Evolutionary conservation across 805 yeast species (phyloP).

Genomic region (Wickerhamomyces bovis): DNA sequence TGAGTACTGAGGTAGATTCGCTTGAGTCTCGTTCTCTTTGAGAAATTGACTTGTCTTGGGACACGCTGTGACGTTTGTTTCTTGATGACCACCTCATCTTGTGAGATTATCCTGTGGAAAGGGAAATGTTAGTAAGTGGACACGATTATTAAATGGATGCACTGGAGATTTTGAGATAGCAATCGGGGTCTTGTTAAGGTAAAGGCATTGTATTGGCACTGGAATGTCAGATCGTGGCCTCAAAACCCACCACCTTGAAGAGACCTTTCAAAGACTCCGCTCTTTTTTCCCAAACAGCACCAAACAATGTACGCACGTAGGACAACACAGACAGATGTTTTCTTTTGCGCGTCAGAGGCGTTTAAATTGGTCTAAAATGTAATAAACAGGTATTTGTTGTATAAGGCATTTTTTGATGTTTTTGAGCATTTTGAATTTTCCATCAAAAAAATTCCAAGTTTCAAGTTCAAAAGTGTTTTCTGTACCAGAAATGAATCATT

Average conservation of each 20-base stretch:
- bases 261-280: neutral
- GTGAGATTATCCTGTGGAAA: neutral
- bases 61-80: constrained; percentile 21
- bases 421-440: neutral
- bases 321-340: neutral
- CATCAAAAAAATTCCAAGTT: too few species aligned
- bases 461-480: too few species aligned
- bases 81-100: constrained; percentile 27
- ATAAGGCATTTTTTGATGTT: too few species aligned
- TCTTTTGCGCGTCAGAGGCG: neutral
- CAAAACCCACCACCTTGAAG: too few species aligned
- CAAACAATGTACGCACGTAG: neutral
- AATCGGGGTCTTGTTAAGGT: too few species aligned
- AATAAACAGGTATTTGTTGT: too few species aligned
- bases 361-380: too few species aligned
- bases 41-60: constrained; percentile 11
- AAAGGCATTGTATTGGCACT: too few species aligned
- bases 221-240: neutral
- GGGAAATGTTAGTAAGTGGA: neutral
- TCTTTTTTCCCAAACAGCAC: neutral
- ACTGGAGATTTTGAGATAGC: too few species aligned
- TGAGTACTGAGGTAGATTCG: neutral
- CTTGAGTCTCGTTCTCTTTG: neutral
- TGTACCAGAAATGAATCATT: too few species aligned
- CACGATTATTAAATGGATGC: neutral